A percentile compares a stretch with the other conserved stretches of the same genome.
phyloP scores from a whole-genome alignment of 495 filamentous ascomycete genomes.

The Podospora conica region DNA sequence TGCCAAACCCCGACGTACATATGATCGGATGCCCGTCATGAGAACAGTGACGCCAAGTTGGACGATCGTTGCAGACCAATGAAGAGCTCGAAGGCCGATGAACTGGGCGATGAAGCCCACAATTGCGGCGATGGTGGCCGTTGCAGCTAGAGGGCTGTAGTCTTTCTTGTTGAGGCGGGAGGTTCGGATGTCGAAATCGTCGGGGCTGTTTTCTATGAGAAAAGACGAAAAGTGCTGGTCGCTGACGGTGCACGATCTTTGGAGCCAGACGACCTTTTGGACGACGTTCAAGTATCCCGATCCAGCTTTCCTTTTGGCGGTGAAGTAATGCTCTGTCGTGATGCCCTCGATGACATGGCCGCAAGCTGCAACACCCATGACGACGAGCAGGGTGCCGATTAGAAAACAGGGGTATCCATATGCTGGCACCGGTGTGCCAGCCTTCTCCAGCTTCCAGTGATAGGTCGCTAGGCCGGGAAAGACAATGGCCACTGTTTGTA shows the following conservation, averaged over 20 bases:
- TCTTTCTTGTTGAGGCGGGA: conserved; percentile 1
- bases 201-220: background rate
- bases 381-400: background rate
- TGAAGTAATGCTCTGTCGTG: conserved; percentile 6
- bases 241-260: background rate
- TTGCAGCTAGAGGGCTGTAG: background rate
- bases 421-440: no score
- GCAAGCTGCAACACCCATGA: background rate
- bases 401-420: conserved; percentile 10
- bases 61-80: background rate
- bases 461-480: conserved; percentile 5
- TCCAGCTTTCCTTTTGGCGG: background rate
- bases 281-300: background rate
- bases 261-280: background rate
- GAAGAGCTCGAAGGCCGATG: background rate
- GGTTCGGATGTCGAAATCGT: background rate
- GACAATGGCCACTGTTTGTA: background rate
- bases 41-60: background rate
- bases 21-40: conserved; percentile 1
- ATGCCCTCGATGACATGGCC: conserved; percentile 8
- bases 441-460: background rate
- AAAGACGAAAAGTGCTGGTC: background rate
- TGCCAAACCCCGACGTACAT: background rate
- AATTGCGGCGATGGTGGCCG: background rate
- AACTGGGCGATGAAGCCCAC: background rate